phyloP scores from a whole-genome alignment of 139 green algal species.

The Asterochloris erici region DNA sequence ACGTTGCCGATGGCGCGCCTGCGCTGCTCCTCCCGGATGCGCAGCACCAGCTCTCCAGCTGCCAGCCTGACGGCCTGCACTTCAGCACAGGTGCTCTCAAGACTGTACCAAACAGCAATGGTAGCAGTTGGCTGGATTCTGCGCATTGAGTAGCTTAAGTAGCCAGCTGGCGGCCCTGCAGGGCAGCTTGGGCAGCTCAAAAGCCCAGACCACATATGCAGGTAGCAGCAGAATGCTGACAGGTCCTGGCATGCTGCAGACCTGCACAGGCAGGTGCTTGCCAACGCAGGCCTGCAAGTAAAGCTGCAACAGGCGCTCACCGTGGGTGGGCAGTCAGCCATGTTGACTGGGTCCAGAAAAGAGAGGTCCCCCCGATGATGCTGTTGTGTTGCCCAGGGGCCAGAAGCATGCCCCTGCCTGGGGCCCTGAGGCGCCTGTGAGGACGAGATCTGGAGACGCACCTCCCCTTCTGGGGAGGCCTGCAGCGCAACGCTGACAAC shows the following conservation, averaged over 20 bases:
- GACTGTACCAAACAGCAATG: background rate
- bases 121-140: background rate
- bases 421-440: too few species aligned
- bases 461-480: background rate
- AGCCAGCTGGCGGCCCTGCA: too few species aligned
- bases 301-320: background rate
- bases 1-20: slow-evolving; percentile 8
- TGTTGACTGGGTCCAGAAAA: slow-evolving; percentile 30
- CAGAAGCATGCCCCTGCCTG: too few species aligned
- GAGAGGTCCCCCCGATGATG: slow-evolving; percentile 10
- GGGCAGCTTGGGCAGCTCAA: too few species aligned
- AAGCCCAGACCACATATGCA: too few species aligned
- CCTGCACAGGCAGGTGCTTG: background rate
- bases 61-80: slow-evolving; percentile 38
- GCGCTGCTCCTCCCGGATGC: slow-evolving; percentile 49
- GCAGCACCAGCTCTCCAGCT: slow-evolving; percentile 54
- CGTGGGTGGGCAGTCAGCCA: slow-evolving; percentile 16
- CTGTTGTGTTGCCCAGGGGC: too few species aligned
- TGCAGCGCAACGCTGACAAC: background rate
- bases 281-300: background rate
- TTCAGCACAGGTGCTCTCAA: background rate
- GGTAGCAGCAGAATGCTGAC: too few species aligned
- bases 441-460: background rate
- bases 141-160: too few species aligned
- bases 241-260: too few species aligned